Percentiles rank a stretch among this genome's conserved stretches.
These are phyloP conservation scores for Kernera saxatilis DNA, from an alignment of 345 rosid species.

Conservation along the genomic window DNA sequence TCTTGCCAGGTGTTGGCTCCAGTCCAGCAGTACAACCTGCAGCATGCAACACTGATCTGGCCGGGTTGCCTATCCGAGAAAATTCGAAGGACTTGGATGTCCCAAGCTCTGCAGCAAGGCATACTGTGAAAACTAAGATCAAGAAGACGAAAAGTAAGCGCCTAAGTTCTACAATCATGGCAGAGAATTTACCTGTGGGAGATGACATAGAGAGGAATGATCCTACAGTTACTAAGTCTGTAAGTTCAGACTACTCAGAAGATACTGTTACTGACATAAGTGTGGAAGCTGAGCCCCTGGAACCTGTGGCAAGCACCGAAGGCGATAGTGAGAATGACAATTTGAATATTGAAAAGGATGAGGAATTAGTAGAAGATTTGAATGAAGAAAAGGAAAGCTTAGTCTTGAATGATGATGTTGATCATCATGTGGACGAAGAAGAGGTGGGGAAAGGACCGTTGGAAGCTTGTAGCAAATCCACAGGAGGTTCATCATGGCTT, in stretches of 20 bases:
- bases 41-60: constrained; percentile 2
- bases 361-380: constrained; percentile 4
- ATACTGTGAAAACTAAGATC: background rate
- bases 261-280: background rate
- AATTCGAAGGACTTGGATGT: background rate
- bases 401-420: constrained; percentile 19
- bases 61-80: background rate
- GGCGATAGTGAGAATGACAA: constrained; percentile 17
- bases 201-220: constrained; percentile 22
- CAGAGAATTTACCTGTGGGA: background rate
- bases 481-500: constrained; percentile 74
- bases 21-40: constrained; percentile 25
- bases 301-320: constrained; percentile 8
- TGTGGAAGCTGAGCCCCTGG: constrained; percentile 21
- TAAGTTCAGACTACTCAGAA: constrained; percentile 17
- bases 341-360: constrained; percentile 5
- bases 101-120: background rate
- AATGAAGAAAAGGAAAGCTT: constrained; percentile 6
- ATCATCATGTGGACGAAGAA: constrained; percentile 12
- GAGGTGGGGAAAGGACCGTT: background rate
- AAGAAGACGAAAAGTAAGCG: constrained; percentile 21
- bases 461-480: constrained; percentile 33
- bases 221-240: background rate
- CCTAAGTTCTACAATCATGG: constrained; percentile 21
- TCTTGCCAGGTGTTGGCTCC: constrained; percentile 30